phyloP scores from a whole-genome alignment of 1,284 basidiomycete genomes.

The Pseudozyma sp. region DNA sequence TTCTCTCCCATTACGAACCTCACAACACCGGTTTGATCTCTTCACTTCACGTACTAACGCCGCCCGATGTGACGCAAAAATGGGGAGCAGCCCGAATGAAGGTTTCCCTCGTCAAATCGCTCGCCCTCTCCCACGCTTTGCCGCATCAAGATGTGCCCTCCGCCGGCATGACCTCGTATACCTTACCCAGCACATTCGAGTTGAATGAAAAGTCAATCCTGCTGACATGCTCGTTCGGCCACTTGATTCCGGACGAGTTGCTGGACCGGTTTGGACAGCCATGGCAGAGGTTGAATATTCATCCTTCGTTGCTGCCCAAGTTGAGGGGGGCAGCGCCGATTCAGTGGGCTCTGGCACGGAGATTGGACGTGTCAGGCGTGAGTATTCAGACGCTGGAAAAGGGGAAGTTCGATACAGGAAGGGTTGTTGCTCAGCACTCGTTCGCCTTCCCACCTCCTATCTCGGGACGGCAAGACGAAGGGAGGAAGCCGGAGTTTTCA shows the following conservation, averaged over 20 bases:
- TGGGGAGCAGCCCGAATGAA: conserved; percentile 64
- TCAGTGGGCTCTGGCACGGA: conserved; percentile 78
- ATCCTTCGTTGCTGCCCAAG: conserved; percentile 88
- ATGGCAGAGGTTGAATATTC: conserved; percentile 83
- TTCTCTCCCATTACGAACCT: conserved; percentile 13
- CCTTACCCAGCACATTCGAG: conserved; percentile 8
- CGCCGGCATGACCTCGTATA: conserved; percentile 31
- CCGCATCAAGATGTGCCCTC: conserved; percentile 36
- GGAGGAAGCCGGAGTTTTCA: conserved; percentile 72
- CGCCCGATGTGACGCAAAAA: conserved; percentile 70
- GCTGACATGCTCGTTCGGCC: conserved; percentile 91
- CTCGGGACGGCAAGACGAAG: conserved; percentile 33
- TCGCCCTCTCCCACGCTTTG: conserved; percentile 42
- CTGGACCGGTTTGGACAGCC: conserved; percentile 76
- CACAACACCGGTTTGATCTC: conserved; percentile 5
- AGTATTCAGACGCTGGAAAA: conserved; percentile 56
- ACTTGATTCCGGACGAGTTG: conserved; percentile 79
- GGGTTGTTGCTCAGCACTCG: conserved; percentile 28
- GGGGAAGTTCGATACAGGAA: conserved; percentile 55
- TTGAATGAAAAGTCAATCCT: conserved; percentile 72
- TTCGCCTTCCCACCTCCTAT: conserved; percentile 71
- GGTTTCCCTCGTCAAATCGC: conserved; percentile 52
- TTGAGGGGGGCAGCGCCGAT: conserved; percentile 93
- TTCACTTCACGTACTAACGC: conserved; percentile 74
- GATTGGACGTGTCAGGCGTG: conserved; percentile 43